Base-by-base conservation (phyloP, 1,284 basidiomycete genomes). In the Wallemia ichthyophaga region DNA sequence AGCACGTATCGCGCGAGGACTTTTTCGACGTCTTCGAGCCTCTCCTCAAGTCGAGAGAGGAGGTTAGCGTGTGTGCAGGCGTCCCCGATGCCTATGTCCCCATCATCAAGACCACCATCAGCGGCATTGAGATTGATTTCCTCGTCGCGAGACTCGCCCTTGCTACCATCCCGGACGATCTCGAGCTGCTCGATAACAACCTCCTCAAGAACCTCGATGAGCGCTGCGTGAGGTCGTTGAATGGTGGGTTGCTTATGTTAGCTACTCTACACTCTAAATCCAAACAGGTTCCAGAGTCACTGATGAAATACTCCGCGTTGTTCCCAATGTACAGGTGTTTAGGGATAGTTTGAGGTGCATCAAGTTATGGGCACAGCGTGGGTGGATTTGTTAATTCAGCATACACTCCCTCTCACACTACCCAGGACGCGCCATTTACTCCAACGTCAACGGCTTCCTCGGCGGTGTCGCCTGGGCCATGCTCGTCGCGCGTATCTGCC, bases 391-490 rank as follows among this genome's bases (percentile, higher is more conserved):
- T 64, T 26, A 63, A 58, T 13, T 37, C 31, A 25, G 48, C 27
- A 25, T 24, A 58, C 21, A 13, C 54, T 32, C 55, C 60, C 25
- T 7, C 58, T 32, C 37, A 60, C 3, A 48, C 57, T 53, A 15
- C 11, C 32, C 65, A 91, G 86, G 81, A 63, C 77, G 89, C 71
- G 94, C 91, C 25, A 94, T 99, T 62, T 96, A 96, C 71, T 91
- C 89, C 2, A 99, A 99, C 71, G 87, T 96, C 19, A 87, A 92
- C 66, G 94, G 92, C 25, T 99, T 96, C 71, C 77, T 92, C 54
- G 94, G 94, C 64, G 94, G 94, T 71, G 92, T 98, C 1, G 92
- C 91, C 23, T 99, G 94, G 94, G 88, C 91, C 5, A 87, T 98
- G 76, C 78, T 96, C 57, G 91, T 95, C 13, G 94, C 94, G 57